phyloP scores from a whole-genome alignment of 129 eudicot species.

The Helichrysum umbraculigerum region DNA sequence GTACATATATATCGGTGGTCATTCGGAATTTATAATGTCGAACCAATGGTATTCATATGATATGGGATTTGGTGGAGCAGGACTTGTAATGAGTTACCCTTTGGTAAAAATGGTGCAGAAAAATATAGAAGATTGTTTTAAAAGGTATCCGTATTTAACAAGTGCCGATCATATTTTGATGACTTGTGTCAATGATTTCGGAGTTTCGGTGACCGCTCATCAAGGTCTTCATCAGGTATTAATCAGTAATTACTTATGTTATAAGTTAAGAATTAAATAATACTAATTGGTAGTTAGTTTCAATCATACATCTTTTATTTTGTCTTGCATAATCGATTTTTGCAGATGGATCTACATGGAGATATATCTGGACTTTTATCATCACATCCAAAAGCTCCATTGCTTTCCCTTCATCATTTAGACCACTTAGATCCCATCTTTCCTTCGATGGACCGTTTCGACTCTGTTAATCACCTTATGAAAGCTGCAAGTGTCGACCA shows the following conservation, averaged over 20 bases:
- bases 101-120: slow-evolving; percentile 12
- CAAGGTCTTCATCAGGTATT: slow-evolving; percentile 16
- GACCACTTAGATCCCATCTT: slow-evolving; percentile 3
- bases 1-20: slow-evolving; percentile 9
- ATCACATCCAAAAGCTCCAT: slow-evolving; percentile 5
- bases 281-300: no score
- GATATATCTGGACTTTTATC: slow-evolving; percentile 1
- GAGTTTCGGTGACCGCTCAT: not conserved
- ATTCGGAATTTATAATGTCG: not conserved
- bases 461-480: not conserved
- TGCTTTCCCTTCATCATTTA: slow-evolving; percentile 8
- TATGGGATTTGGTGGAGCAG: slow-evolving; percentile 16
- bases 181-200: slow-evolving; percentile 15
- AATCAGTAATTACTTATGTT: no score
- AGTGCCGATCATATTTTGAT: slow-evolving; percentile 3
- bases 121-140: slow-evolving; percentile 12
- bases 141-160: not conserved
- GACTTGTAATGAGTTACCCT: slow-evolving; percentile 5
- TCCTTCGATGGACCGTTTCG: not conserved
- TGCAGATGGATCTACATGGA: not conserved
- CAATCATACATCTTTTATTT: no score
- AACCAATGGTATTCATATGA: not conserved
- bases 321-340: not conserved
- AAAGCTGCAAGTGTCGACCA: slow-evolving; percentile 1
- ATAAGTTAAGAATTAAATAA: no score